These are phyloP conservation scores for Pholiota molesta DNA, from an alignment of 768 basidiomycete genomes.

Conservation along the genomic window DNA sequence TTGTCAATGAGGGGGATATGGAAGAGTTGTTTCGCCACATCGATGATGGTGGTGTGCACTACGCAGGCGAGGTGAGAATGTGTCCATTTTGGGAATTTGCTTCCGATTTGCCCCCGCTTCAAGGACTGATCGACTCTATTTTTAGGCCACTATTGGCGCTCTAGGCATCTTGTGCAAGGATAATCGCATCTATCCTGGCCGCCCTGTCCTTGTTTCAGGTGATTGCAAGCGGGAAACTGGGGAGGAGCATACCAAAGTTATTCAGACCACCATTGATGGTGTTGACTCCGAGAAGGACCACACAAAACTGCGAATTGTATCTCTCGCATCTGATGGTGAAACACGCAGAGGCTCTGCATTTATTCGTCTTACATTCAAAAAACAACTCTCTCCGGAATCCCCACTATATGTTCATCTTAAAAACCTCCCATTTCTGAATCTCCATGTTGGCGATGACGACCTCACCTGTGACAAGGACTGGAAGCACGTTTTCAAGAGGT, in stretches of 20 bases:
- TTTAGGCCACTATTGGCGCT: slow-evolving; percentile 31
- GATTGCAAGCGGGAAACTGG: slow-evolving; percentile 32
- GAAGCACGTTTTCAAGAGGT: slow-evolving; percentile 33
- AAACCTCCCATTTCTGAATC: slow-evolving; percentile 26
- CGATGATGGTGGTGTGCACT: slow-evolving; percentile 23
- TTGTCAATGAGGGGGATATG: slow-evolving; percentile 21
- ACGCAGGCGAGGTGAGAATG: slow-evolving; percentile 22
- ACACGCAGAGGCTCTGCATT: slow-evolving; percentile 24
- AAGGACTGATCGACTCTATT: slow-evolving; percentile 11
- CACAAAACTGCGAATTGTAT: slow-evolving; percentile 22
- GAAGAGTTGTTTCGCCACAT: slow-evolving; percentile 23
- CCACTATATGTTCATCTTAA: too few relatives aligned
- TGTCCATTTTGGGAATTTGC: slow-evolving; percentile 8
- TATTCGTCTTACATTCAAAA: slow-evolving; percentile 20
- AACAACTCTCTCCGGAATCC: slow-evolving; percentile 21
- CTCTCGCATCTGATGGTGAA: slow-evolving; percentile 29
- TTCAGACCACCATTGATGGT: slow-evolving; percentile 18
- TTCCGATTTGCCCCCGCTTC: too few relatives aligned
- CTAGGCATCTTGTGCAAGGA: slow-evolving; percentile 30
- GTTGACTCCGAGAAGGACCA: slow-evolving; percentile 15
- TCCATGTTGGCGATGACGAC: slow-evolving; percentile 31
- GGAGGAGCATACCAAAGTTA: slow-evolving; percentile 17
- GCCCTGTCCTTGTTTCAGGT: slow-evolving; percentile 30
- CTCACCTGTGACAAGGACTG: slow-evolving; percentile 33
- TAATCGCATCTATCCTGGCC: slow-evolving; percentile 25